These are phyloP conservation scores for Ustilago loliicola DNA, from an alignment of 1,284 basidiomycete genomes.

Conservation along the genomic window DNA sequence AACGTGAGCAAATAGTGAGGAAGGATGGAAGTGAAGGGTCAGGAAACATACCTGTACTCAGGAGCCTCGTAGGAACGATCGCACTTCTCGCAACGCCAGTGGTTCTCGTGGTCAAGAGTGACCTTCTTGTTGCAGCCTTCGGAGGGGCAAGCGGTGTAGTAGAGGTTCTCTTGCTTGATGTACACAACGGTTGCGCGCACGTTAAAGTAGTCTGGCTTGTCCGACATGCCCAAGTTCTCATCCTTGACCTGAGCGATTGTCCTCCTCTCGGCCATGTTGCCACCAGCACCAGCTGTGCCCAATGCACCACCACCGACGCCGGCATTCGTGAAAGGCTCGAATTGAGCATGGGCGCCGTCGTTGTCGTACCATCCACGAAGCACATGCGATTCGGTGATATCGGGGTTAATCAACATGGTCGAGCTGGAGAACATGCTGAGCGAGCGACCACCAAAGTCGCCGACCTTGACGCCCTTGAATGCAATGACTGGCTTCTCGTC, in stretches of 20 bases:
- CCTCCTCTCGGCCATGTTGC: conserved; percentile 72
- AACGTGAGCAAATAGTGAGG: neutral
- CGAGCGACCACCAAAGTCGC: conserved; percentile 86
- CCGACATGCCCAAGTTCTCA: conserved; percentile 80
- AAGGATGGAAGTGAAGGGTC: neutral
- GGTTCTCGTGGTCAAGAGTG: conserved; percentile 76
- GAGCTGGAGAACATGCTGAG: conserved; percentile 80
- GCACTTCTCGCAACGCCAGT: conserved; percentile 96
- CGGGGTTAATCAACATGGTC: conserved; percentile 78
- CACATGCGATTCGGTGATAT: conserved; percentile 85
- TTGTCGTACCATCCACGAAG: conserved; percentile 86
- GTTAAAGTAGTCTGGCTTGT: conserved; percentile 84
- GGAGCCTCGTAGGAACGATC: conserved; percentile 80
- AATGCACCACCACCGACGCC: conserved; percentile 51
- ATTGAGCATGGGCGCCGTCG: conserved; percentile 57
- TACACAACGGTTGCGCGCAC: conserved; percentile 89
- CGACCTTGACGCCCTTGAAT: conserved; percentile 94
- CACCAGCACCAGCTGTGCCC: conserved; percentile 69
- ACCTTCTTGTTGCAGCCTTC: conserved; percentile 93
- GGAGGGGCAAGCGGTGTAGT: conserved; percentile 89
- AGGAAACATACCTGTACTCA: conserved; percentile 76
- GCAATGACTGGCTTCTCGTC: conserved; percentile 73
- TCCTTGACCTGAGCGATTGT: conserved; percentile 87
- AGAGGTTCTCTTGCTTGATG: conserved; percentile 86
- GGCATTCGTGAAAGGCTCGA: conserved; percentile 71